Evolutionary conservation across 2,329 filamentous ascomycete genomes (phyloP).

Genomic region (Byssothecium circinans): DNA sequence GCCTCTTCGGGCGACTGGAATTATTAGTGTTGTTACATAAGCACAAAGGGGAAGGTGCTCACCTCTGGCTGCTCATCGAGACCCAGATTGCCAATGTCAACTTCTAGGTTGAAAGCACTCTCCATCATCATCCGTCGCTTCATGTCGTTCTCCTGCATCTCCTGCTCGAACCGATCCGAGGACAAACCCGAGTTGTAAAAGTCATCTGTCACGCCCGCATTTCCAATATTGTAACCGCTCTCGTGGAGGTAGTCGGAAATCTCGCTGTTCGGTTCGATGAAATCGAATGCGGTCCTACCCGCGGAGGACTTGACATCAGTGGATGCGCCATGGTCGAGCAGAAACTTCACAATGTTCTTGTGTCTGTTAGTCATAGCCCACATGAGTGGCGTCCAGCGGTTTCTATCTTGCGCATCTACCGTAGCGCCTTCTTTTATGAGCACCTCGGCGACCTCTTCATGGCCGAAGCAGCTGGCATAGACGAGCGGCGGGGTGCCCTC

Average conservation of each 20-base stretch:
- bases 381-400: constrained; percentile 97
- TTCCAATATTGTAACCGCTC: constrained; percentile 88
- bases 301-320: constrained; percentile 93
- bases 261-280: constrained; percentile 91
- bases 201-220: constrained; percentile 77
- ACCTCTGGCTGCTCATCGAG: constrained; percentile 95
- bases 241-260: constrained; percentile 95
- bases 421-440: constrained; percentile 83
- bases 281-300: constrained; percentile 92
- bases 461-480: constrained; percentile 97
- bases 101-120: constrained; percentile 93
- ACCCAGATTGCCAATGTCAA: constrained; percentile 92
- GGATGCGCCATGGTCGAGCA: constrained; percentile 93
- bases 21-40: constrained; percentile 21
- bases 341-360: constrained; percentile 89
- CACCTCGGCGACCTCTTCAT: constrained; percentile 82
- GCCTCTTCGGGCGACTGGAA: constrained; percentile 65
- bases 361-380: constrained; percentile 99
- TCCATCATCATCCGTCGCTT: constrained; percentile 99
- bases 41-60: constrained; percentile 33
- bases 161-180: constrained; percentile 93
- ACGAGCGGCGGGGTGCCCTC: constrained; percentile 96
- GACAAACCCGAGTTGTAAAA: constrained; percentile 93
- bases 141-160: constrained; percentile 95
- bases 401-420: constrained; percentile 91